Conservation (phyloP, 306 rosid genomes). For the Trifolium fragiferum region DNA sequence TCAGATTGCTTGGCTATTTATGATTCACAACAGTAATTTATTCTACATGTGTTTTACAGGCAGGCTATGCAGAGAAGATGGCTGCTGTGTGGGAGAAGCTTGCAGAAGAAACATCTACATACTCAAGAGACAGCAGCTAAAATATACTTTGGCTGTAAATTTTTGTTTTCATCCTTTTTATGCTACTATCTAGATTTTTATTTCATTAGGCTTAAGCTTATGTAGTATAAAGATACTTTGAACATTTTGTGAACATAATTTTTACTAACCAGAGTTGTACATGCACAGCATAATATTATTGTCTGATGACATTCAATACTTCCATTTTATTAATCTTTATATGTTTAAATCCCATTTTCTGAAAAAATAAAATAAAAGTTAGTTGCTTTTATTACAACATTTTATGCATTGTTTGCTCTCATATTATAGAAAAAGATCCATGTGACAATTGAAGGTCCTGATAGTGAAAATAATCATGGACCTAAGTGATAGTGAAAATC, state of each 20-base stretch:
- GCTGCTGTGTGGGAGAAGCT: constrained; percentile 84
- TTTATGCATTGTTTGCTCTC: background rate
- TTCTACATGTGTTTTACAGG: constrained; percentile 49
- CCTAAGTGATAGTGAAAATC: too few relatives aligned
- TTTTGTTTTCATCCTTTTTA: constrained; percentile 34
- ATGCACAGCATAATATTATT: constrained; percentile 20
- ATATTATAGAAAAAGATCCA: constrained; percentile 8
- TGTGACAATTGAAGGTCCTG: constrained; percentile 21
- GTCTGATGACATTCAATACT: constrained; percentile 1
- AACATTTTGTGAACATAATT: background rate
- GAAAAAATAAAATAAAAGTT: constrained; percentile 28
- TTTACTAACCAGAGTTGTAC: constrained; percentile 39
- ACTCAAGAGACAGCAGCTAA: constrained; percentile 60
- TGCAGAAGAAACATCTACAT: constrained; percentile 72
- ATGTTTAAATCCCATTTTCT: constrained; percentile 27
- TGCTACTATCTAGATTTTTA: constrained; percentile 30
- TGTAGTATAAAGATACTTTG: constrained; percentile 21
- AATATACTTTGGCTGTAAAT: constrained; percentile 52
- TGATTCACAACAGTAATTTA: constrained; percentile 24
- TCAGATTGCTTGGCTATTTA: constrained; percentile 16
- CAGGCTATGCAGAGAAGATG: constrained; percentile 86
- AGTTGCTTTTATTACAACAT: background rate
- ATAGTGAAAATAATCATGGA: too few relatives aligned
- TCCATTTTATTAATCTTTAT: constrained; percentile 27
- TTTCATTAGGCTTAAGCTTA: background rate